These are phyloP conservation scores for Zoysia pacifica DNA, from an alignment of 176 grass and related monocot genomes.

Conservation along the genomic window DNA sequence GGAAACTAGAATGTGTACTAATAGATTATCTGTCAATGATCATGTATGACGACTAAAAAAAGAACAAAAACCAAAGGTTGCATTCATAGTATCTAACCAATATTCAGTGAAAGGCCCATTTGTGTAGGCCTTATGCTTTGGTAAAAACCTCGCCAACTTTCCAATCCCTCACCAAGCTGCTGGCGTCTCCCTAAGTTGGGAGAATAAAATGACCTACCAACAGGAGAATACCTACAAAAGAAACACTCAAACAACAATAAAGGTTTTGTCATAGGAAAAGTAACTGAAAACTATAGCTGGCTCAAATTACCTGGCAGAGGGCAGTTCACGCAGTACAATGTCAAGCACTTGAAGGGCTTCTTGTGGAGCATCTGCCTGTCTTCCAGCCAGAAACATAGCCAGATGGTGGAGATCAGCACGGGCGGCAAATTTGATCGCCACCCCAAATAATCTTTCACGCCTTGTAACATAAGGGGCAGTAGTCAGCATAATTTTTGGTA, in stretches of 20 bases:
- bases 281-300: slow-evolving; percentile 14
- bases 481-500: slow-evolving; percentile 27
- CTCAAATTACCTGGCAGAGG: slow-evolving; percentile 65
- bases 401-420: slow-evolving; percentile 93
- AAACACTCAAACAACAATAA: not conserved
- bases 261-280: not conserved
- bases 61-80: not conserved
- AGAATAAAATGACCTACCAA: slow-evolving; percentile 88
- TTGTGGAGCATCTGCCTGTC: slow-evolving; percentile 90
- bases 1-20: slow-evolving; percentile 13
- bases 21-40: slow-evolving; percentile 2
- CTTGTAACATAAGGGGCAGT: slow-evolving; percentile 46
- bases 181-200: slow-evolving; percentile 83
- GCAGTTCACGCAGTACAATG: slow-evolving; percentile 88
- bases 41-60: slow-evolving; percentile 19
- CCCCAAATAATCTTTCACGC: slow-evolving; percentile 72
- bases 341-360: slow-evolving; percentile 97
- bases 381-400: slow-evolving; percentile 84
- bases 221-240: slow-evolving; percentile 69
- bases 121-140: slow-evolving; percentile 94
- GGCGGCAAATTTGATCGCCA: slow-evolving; percentile 93
- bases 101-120: slow-evolving; percentile 95
- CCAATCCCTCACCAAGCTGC: slow-evolving; percentile 84
- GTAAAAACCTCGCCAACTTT: slow-evolving; percentile 95
- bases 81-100: slow-evolving; percentile 53